Evolutionary conservation across 1,284 basidiomycete genomes (phyloP).

Genomic region (Psilocybe mexicana): DNA sequence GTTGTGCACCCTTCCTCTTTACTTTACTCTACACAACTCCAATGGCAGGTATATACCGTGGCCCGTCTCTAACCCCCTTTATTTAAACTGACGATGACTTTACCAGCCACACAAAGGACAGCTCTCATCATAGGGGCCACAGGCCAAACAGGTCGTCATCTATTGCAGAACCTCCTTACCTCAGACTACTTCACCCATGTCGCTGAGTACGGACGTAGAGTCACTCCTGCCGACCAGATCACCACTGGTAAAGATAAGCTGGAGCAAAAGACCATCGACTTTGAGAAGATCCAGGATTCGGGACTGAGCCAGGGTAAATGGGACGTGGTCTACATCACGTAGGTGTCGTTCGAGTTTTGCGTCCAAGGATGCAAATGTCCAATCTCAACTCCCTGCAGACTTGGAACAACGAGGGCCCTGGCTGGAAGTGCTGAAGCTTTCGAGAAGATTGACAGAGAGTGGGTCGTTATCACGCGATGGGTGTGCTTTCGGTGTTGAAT

Average conservation of each 20-base stretch:
- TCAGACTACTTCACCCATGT: conserved; percentile 55
- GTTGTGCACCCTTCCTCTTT: too few relatives aligned
- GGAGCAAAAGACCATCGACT: conserved; percentile 64
- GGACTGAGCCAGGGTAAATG: conserved; percentile 55
- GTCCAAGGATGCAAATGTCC: conserved; percentile 1
- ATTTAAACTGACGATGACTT: not conserved
- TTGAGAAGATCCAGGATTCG: conserved; percentile 58
- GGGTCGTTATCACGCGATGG: conserved; percentile 23
- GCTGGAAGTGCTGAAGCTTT: conserved; percentile 68
- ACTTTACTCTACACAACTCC: not conserved
- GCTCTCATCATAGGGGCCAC: conserved; percentile 70
- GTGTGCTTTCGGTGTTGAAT: not conserved
- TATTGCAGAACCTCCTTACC: conserved; percentile 58
- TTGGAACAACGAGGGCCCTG: conserved; percentile 62
- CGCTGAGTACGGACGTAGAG: conserved; percentile 65
- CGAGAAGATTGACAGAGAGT: conserved; percentile 78
- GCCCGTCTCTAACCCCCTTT: not conserved
- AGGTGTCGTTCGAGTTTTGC: conserved; percentile 21
- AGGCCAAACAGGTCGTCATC: conserved; percentile 56
- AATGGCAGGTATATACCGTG: conserved; percentile 9
- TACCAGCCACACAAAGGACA: conserved; percentile 16
- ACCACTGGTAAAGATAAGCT: conserved; percentile 46
- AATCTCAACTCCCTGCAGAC: conserved; percentile 31
- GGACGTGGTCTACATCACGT: conserved; percentile 71
- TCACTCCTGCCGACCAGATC: conserved; percentile 44